These are phyloP conservation scores for Huntiella bhutanensis DNA, from an alignment of 2,329 filamentous ascomycete genomes.

Conservation along the genomic window DNA sequence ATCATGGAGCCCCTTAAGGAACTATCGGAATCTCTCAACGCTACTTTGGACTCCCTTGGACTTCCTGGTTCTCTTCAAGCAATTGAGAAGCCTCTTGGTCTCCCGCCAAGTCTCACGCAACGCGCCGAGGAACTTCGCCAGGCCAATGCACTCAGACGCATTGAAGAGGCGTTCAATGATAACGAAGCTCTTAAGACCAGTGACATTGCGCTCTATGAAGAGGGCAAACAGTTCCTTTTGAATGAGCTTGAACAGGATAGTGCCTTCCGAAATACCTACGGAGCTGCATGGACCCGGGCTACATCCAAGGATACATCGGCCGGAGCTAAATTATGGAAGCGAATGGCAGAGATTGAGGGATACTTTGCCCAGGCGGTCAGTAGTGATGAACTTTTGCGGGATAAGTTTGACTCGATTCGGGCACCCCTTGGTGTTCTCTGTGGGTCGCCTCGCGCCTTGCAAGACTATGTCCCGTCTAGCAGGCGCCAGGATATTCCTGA, in stretches of 20 bases:
- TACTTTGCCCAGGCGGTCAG: constrained; percentile 53
- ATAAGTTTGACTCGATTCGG: constrained; percentile 62
- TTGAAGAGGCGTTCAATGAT: constrained; percentile 67
- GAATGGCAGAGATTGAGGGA: constrained; percentile 61
- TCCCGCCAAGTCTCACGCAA: constrained; percentile 68
- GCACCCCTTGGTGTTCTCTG: constrained; percentile 56
- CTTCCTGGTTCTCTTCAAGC: constrained; percentile 86
- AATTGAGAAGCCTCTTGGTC: constrained; percentile 77
- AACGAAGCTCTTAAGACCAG: constrained; percentile 75
- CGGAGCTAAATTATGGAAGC: constrained; percentile 50
- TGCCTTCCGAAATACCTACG: constrained; percentile 54
- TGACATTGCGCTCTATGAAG: constrained; percentile 60
- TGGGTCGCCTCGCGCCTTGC: constrained; percentile 60
- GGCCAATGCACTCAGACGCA: constrained; percentile 61
- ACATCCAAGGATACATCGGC: constrained; percentile 50
- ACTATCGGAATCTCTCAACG: constrained; percentile 62
- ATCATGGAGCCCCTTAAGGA: constrained; percentile 71
- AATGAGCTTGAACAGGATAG: constrained; percentile 75
- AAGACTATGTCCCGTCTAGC: constrained; percentile 79
- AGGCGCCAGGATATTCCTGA: constrained; percentile 62
- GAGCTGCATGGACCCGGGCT: constrained; percentile 62
- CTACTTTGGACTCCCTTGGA: constrained; percentile 62
- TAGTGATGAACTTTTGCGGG: constrained; percentile 44
- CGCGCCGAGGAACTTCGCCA: constrained; percentile 91
- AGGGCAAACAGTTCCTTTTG: constrained; percentile 59